These are phyloP conservation scores for Blastobotrys buckinghamii DNA, from an alignment of 1,139 yeast genomes.

Conservation along the genomic window DNA sequence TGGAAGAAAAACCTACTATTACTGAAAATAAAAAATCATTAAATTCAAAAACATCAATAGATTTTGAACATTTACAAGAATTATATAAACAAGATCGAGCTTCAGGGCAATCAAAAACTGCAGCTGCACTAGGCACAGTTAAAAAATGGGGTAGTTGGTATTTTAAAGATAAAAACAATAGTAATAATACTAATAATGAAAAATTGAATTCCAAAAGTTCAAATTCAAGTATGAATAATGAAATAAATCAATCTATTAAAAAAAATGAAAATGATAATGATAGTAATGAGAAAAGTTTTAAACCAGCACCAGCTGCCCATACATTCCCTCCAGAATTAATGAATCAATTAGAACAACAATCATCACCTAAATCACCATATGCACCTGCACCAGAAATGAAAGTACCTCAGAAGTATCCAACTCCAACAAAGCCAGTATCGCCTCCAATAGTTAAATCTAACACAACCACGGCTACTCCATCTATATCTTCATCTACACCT, in stretches of 20 bases:
- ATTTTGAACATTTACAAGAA: not conserved
- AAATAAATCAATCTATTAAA: too few species aligned
- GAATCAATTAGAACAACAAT: constrained; percentile 14
- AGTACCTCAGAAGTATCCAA: constrained; percentile 19
- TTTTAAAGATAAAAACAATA: constrained; percentile 22
- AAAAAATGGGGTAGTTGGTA: constrained; percentile 31
- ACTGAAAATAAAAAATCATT: not conserved
- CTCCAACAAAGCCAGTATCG: too few species aligned
- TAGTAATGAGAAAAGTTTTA: constrained; percentile 1
- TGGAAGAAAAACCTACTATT: not conserved
- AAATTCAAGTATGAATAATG: not conserved
- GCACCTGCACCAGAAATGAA: constrained; percentile 25
- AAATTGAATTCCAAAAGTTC: not conserved
- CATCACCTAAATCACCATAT: constrained; percentile 17
- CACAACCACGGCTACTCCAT: not conserved
- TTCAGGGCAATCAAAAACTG: not conserved
- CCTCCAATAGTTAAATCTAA: constrained; percentile 3
- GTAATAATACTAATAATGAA: not conserved
- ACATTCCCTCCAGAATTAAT: constrained; percentile 30
- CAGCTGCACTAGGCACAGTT: constrained; percentile 24
- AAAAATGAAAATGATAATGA: not conserved
- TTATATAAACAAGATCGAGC: not conserved
- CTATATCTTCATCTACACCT: too few species aligned
- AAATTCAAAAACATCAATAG: not conserved
- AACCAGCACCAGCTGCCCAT: constrained; percentile 28